Evolutionary conservation across 2,329 filamentous ascomycete species (phyloP).

Genomic region (Botrytis byssoidea): DNA sequence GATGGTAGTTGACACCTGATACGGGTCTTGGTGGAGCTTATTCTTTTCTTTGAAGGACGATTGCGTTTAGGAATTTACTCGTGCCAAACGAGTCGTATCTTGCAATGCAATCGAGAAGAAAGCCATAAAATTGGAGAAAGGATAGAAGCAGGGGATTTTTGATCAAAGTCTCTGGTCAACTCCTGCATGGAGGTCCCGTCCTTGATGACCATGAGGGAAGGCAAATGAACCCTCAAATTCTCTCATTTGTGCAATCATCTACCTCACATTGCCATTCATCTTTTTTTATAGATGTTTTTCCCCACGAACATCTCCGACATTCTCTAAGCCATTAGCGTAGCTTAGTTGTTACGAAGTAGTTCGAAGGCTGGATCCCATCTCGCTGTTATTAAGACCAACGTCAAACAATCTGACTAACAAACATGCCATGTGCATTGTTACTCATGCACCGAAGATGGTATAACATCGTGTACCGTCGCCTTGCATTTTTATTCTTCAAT

Average conservation of each 20-base stretch:
- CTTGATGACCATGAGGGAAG: background rate
- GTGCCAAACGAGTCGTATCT: background rate
- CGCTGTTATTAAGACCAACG: background rate
- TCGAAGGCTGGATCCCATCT: background rate
- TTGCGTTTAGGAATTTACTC: background rate
- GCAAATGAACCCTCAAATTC: background rate
- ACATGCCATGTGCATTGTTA: background rate
- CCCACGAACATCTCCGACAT: background rate
- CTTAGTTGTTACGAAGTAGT: background rate
- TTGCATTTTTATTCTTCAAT: background rate
- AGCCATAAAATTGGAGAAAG: background rate
- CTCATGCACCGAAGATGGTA: background rate
- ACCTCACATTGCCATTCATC: background rate
- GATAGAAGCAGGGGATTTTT: background rate
- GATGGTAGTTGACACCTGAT: background rate
- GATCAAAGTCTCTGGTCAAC: background rate
- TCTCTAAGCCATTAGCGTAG: background rate
- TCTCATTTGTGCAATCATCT: background rate
- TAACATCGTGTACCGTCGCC: background rate
- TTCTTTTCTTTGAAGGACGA: background rate
- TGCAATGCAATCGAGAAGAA: background rate
- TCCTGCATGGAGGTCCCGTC: background rate
- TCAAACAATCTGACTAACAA: background rate
- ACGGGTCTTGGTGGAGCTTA: background rate
- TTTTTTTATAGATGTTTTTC: background rate